A percentile compares a stretch with the other conserved stretches of the same genome.
These are phyloP conservation scores for Nicotiana tabacum DNA, from an alignment of 257 asterid species.

Conservation along the genomic window DNA sequence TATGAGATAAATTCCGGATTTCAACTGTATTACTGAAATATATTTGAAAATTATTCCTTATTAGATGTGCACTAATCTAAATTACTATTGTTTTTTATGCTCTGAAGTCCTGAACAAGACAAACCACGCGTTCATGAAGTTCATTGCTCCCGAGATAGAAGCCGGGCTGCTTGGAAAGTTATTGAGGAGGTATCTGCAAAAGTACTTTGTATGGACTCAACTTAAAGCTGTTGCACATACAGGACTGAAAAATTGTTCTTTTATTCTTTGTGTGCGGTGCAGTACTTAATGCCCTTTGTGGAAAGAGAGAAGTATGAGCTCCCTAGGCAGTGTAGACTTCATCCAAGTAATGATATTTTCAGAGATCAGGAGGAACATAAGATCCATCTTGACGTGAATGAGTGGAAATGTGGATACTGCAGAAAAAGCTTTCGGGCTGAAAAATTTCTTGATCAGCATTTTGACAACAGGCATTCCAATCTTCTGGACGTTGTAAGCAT, in stretches of 20 bases:
- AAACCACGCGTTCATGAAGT: conserved; percentile 44
- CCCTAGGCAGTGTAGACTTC: conserved; percentile 66
- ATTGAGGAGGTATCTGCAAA: conserved; percentile 56
- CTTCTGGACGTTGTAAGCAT: conserved; percentile 65
- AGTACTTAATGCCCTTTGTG: conserved; percentile 81
- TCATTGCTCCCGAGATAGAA: conserved; percentile 96
- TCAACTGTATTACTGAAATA: background rate
- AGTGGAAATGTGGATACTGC: conserved; percentile 90
- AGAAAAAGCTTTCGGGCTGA: conserved; percentile 83
- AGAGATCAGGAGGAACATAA: conserved; percentile 95
- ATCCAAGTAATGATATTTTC: conserved; percentile 66
- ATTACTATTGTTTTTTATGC: conserved; percentile 14
- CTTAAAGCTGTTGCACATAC: background rate
- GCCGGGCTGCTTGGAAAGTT: conserved; percentile 80
- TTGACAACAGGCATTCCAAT: conserved; percentile 83
- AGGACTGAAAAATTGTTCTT: conserved; percentile 12
- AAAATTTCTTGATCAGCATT: conserved; percentile 82
- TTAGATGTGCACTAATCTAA: background rate
- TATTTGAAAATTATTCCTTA: background rate
- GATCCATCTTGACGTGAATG: conserved; percentile 69
- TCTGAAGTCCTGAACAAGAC: conserved; percentile 42
- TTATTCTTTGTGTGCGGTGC: conserved; percentile 16
- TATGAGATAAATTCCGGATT: background rate
- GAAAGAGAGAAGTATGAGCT: conserved; percentile 66
- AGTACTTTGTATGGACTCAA: background rate